Evolutionary conservation across 2,329 filamentous ascomycete genomes (phyloP), one percentile per base, ranked within the genome.

Genomic region (Venturia carpophila): DNA sequence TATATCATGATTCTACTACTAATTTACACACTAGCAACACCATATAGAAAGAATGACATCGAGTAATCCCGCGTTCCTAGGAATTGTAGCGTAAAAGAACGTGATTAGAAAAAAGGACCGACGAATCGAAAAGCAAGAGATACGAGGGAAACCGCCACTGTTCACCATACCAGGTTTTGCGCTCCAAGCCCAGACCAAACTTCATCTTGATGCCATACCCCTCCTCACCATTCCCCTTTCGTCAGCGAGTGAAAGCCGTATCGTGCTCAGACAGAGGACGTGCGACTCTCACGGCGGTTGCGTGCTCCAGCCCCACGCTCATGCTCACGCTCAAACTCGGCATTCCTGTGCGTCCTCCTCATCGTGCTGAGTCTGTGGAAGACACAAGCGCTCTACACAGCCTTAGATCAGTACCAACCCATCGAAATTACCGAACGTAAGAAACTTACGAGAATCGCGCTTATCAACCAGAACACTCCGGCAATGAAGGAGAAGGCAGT

Each of bases 401-500:
- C n/a, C n/a, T 5, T 5, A 19, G 6, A 21, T 52, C n/a, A 52
- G 47, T 30, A 27, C 3, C 5, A 7, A 15, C 13, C 2, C 15
- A 6, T 45, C 42, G 17, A 7, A 7, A 45, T 45, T 1, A n/a
- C 42, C 41, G 41, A 1, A n/a, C 17, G 15, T 9, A 52, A 21
- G 21, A 30, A 34, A 61, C 62, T 34, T 34, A 63, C 62, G 24
- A 63, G 37, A 10, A 63, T 19, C 7, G 62, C 62, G 15, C 62
- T 63, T 1, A 79, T 83, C 49, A 91, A 81, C 88, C 88, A 92
- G 71, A 86, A 79, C 69, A 89, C 80, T 65, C 87, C 87, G 2
- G 86, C 87, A 64, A 91, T 75, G 76, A 92, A 92, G 61, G 81
- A 78, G 71, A 92, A 91, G 5, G 88, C 88, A 69, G 90, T 83